phyloP scores from a whole-genome alignment of 2,329 filamentous ascomycete species.

The Arthroderma uncinatum region DNA sequence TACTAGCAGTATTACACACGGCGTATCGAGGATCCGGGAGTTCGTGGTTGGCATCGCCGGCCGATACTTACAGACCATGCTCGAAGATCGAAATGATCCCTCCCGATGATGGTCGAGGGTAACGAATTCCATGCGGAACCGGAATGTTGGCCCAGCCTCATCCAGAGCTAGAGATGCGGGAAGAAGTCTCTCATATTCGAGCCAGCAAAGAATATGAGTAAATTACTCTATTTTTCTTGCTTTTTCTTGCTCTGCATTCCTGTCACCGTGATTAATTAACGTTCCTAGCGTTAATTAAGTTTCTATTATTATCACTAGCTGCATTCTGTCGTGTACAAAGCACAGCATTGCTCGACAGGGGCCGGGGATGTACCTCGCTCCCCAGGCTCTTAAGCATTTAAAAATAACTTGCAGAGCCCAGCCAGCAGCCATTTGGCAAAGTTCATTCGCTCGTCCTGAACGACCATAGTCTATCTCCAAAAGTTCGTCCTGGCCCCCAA shows the following conservation, averaged over 20 bases:
- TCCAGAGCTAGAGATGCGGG: not conserved
- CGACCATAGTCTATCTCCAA: not conserved
- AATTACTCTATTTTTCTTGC: constrained; percentile 1
- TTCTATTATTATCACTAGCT: constrained; percentile 2
- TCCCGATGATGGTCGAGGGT: not conserved
- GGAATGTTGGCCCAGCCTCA: not conserved
- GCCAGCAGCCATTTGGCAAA: not conserved
- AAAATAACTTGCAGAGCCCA: not conserved
- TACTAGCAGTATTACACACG: not conserved
- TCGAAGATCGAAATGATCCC: not conserved
- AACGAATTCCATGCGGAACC: not conserved
- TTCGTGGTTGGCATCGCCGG: not conserved
- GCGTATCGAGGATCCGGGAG: not conserved
- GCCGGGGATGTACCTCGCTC: not conserved
- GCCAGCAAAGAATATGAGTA: not conserved
- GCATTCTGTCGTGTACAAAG: not conserved
- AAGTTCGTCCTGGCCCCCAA: constrained; percentile 4
- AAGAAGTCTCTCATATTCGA: not conserved
- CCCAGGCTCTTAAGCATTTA: not conserved
- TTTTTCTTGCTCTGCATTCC: not conserved
- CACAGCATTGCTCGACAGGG: not conserved
- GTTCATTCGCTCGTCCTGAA: not conserved
- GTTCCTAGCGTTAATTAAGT: constrained; percentile 3
- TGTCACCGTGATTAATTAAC: not conserved
- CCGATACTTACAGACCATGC: not conserved